These are phyloP conservation scores for Scutellaria galericulata DNA, from an alignment of 257 asterid species.

Conservation along the genomic window DNA sequence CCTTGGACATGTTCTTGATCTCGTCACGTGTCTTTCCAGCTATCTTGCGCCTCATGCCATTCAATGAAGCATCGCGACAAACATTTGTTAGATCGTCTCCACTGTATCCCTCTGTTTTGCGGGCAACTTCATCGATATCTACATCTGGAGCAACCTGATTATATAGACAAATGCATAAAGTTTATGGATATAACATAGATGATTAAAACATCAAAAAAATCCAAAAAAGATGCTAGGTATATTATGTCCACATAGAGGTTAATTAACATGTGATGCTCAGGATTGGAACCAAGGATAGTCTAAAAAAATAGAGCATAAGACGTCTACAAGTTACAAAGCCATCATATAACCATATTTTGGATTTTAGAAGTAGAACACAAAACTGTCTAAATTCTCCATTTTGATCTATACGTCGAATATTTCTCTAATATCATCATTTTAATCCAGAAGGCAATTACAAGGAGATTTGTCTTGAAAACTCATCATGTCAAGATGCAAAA, in stretches of 20 bases:
- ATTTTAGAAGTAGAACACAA: not conserved
- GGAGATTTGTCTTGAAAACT: no score
- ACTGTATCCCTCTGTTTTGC: slow-evolving; percentile 92
- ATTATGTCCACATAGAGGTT: not conserved
- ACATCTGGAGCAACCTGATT: slow-evolving; percentile 91
- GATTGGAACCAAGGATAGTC: no score
- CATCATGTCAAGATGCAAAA: not conserved
- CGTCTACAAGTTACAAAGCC: no score
- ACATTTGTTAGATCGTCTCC: slow-evolving; percentile 97
- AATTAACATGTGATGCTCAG: not conserved
- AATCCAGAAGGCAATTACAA: no score
- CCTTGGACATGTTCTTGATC: slow-evolving; percentile 91
- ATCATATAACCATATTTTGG: no score
- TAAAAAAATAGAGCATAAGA: no score
- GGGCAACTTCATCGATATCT: slow-evolving; percentile 91
- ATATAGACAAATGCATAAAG: not conserved
- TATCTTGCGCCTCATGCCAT: slow-evolving; percentile 89
- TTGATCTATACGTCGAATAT: not conserved
- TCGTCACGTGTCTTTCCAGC: slow-evolving; percentile 95
- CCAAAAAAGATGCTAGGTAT: not conserved
- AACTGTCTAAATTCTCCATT: not conserved
- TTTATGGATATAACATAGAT: not conserved
- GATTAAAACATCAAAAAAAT: not conserved
- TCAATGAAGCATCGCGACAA: slow-evolving; percentile 90
- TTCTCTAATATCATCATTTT: slow-evolving; percentile 1